These are phyloP conservation scores for Penicillium sp. DNA, from an alignment of 2,329 filamentous ascomycete genomes.

Conservation along the genomic window DNA sequence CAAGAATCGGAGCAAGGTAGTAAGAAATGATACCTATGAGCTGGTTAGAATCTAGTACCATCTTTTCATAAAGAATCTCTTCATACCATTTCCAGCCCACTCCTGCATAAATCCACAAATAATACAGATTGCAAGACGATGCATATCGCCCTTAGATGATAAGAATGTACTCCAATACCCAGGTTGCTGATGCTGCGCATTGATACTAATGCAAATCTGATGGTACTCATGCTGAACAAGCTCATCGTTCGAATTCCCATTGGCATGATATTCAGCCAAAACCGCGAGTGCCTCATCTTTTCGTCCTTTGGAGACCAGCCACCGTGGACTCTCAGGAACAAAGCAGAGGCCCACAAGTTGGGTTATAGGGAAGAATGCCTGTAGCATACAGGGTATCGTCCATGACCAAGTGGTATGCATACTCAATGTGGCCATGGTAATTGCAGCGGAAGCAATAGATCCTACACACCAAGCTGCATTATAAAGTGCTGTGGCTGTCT, in stretches of 20 bases:
- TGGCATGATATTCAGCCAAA: constrained; percentile 61
- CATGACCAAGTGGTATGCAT: constrained; percentile 45
- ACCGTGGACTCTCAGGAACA: constrained; percentile 63
- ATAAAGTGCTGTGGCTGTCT: constrained; percentile 30
- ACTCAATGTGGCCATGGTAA: constrained; percentile 19
- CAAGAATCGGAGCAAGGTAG: constrained; percentile 41
- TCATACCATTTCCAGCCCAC: constrained; percentile 29
- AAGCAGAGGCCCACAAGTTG: constrained; percentile 54
- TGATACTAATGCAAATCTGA: constrained; percentile 27
- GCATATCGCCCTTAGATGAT: constrained; percentile 16
- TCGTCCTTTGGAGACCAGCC: constrained; percentile 60
- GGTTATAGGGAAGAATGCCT: constrained; percentile 48
- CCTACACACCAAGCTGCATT: constrained; percentile 29
- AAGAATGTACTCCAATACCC: constrained; percentile 21
- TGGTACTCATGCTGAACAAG: constrained; percentile 26
- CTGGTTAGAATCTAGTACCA: background rate
- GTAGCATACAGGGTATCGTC: constrained; percentile 59
- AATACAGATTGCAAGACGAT: constrained; percentile 23
- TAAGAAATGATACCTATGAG: constrained; percentile 29
- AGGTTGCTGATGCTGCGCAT: constrained; percentile 14
- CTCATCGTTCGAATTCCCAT: constrained; percentile 39
- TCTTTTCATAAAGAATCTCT: background rate
- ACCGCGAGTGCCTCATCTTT: constrained; percentile 58
- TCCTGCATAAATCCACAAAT: constrained; percentile 26
- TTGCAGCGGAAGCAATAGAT: constrained; percentile 19